Conservation (phyloP, 495 filamentous ascomycete genomes). For the Hamigera avellanea region DNA sequence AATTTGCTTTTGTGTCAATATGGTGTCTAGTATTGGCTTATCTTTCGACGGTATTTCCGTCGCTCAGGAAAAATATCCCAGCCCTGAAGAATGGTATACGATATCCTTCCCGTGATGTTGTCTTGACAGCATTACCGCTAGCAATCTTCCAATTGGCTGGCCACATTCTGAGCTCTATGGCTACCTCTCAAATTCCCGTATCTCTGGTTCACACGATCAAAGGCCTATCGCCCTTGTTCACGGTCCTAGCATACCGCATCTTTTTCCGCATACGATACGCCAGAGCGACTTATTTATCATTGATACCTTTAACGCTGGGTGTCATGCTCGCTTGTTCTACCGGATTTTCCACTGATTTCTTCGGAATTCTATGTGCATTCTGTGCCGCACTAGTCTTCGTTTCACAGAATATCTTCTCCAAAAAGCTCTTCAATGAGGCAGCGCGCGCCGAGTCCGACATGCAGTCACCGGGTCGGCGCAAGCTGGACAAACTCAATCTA, state of each 20-base stretch:
- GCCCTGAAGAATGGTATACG: slow-evolving; percentile 74
- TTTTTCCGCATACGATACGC: slow-evolving; percentile 84
- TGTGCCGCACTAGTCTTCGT: slow-evolving; percentile 88
- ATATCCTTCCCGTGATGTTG: slow-evolving; percentile 69
- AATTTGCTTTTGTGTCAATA: slow-evolving; percentile 86
- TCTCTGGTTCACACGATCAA: slow-evolving; percentile 98
- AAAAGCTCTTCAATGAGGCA: slow-evolving; percentile 96
- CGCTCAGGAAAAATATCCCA: slow-evolving; percentile 55
- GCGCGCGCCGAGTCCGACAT: slow-evolving; percentile 67
- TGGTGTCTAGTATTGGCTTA: slow-evolving; percentile 76
- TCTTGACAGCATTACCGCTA: slow-evolving; percentile 76
- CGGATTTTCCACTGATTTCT: slow-evolving; percentile 73
- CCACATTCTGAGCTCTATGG: slow-evolving; percentile 86
- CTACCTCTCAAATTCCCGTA: slow-evolving; percentile 88
- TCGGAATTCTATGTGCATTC: slow-evolving; percentile 80
- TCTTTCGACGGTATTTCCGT: slow-evolving; percentile 57
- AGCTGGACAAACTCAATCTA: slow-evolving; percentile 93
- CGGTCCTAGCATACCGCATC: slow-evolving; percentile 83
- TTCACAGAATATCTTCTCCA: slow-evolving; percentile 97
- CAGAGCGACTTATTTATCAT: slow-evolving; percentile 77
- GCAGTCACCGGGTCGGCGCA: slow-evolving; percentile 42
- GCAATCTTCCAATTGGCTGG: slow-evolving; percentile 89
- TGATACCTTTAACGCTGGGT: slow-evolving; percentile 81
- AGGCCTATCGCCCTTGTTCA: slow-evolving; percentile 94
- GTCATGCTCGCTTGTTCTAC: slow-evolving; percentile 94